Evolutionary conservation across 2,329 filamentous ascomycete genomes (phyloP).

Genomic region (Dendrostoma leiphaemia): DNA sequence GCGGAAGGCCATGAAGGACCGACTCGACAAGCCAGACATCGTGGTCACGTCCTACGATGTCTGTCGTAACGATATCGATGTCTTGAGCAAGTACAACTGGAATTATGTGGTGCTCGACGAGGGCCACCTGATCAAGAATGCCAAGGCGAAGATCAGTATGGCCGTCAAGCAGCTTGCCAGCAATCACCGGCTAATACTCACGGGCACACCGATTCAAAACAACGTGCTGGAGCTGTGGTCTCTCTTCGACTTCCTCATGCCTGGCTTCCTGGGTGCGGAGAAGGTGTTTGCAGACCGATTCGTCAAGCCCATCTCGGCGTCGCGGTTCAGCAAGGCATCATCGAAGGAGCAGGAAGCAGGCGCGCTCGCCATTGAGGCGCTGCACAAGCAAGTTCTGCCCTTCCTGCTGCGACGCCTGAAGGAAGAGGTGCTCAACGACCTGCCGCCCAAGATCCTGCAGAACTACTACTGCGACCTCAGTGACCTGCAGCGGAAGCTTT

Average conservation of each 20-base stretch:
- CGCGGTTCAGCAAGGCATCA: slow-evolving; percentile 92
- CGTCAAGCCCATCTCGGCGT: slow-evolving; percentile 91
- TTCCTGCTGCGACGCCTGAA: slow-evolving; percentile 95
- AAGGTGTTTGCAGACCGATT: slow-evolving; percentile 97
- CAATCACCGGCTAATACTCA: slow-evolving; percentile 94
- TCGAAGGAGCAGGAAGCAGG: slow-evolving; percentile 98
- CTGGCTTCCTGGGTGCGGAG: slow-evolving; percentile 89
- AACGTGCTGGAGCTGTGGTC: slow-evolving; percentile 98
- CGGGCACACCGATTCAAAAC: slow-evolving; percentile 95
- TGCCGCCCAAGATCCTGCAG: slow-evolving; percentile 96
- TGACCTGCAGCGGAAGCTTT: slow-evolving; percentile 89
- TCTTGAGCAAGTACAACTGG: slow-evolving; percentile 82
- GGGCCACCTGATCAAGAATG: slow-evolving; percentile 98
- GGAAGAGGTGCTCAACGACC: slow-evolving; percentile 93
- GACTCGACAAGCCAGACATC: slow-evolving; percentile 78
- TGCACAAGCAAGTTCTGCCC: slow-evolving; percentile 96
- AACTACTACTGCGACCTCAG: slow-evolving; percentile 99
- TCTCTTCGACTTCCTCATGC: slow-evolving; percentile 98
- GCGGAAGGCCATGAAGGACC: slow-evolving; percentile 66
- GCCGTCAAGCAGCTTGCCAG: slow-evolving; percentile 87
- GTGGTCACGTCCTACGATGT: slow-evolving; percentile 98
- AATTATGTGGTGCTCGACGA: slow-evolving; percentile 98
- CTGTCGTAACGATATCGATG: slow-evolving; percentile 89
- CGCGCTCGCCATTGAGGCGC: slow-evolving; percentile 92
- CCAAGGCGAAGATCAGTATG: slow-evolving; percentile 90